phyloP scores from a whole-genome alignment of 2,329 filamentous ascomycete genomes.

The Xylariaceae sp. region DNA sequence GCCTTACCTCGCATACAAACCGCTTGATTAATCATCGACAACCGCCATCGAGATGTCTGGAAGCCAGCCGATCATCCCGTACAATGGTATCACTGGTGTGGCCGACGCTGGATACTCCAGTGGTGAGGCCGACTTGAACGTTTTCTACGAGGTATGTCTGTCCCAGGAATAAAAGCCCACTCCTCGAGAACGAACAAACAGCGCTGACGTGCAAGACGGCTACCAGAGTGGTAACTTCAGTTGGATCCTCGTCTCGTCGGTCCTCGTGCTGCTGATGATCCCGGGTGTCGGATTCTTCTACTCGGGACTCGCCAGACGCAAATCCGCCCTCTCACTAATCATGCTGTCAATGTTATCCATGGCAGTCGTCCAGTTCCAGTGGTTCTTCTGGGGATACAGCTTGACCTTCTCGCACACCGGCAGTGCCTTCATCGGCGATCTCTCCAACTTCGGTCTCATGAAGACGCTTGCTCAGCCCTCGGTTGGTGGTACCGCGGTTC shows the following conservation, averaged over 20 bases:
- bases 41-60: constrained; percentile 26
- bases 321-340: constrained; percentile 81
- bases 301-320: constrained; percentile 80
- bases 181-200: background rate
- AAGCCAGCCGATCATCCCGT: constrained; percentile 33
- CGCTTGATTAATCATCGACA: background rate
- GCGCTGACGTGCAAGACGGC: constrained; percentile 6
- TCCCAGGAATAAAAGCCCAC: background rate
- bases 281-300: constrained; percentile 94
- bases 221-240: constrained; percentile 72
- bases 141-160: constrained; percentile 68
- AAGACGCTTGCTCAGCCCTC: constrained; percentile 72
- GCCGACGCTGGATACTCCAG: constrained; percentile 49
- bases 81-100: constrained; percentile 46
- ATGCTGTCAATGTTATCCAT: constrained; percentile 79
- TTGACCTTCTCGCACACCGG: constrained; percentile 77
- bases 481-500: constrained; percentile 64
- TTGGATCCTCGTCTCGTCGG: constrained; percentile 72
- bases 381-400: constrained; percentile 95
- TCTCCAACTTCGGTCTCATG: constrained; percentile 76
- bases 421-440: constrained; percentile 70
- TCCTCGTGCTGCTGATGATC: constrained; percentile 86
- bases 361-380: constrained; percentile 78
- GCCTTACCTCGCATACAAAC: no score
- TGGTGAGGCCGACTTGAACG: constrained; percentile 64